Evolutionary conservation across 1,284 basidiomycete species (phyloP), one percentile per base, ranked within the genome.

Genomic region (Pisolithus thermaeus): DNA sequence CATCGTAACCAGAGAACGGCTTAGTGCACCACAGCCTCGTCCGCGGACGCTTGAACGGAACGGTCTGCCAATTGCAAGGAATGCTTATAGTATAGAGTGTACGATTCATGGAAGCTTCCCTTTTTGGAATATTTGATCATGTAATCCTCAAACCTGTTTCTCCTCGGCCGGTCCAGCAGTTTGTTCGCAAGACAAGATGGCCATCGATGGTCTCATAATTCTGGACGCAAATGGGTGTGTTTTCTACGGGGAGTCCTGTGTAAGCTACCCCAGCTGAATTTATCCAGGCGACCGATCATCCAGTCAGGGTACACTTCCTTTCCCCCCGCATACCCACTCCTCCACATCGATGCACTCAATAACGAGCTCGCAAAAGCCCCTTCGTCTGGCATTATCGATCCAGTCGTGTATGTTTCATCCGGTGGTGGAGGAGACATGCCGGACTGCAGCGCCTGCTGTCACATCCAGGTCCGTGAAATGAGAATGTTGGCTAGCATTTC

Each of bases 171-270:
- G 30, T 30, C 11, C 27, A 28, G 27, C 27, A 28, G 18, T 20
- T 20, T 27, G 25, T 27, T 20, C 9, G 18, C 18, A 11, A 32
- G n/a, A 35, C 20, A 47, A 49, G 42, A 90, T 93, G 79, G 81
- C 80, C 52, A 86, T 97, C 67, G 93, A 97, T 71, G 93, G 93
- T 11, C 75, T 97, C 56, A 94, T 97, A 63, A 86, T 96, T 56
- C 75, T 96, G 50, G 92, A 94, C 69, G 76, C 78, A 52, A 77
- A 81, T 58, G 89, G 90, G 85, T 90, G 60, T 62, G 84, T 45
- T 43, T 36, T 48, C 53, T 48, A 27, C 16, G 22, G 4, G 41
- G 14, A 28, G 14, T 5, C 49, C 8, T 25, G 41, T 40, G 25
- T 36, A 28, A 14, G 27, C 32, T 23, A 39, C 22, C 49, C 39